Conservation (phyloP, 2,329 filamentous ascomycete genomes). For the Tricladium varicosporioides region DNA sequence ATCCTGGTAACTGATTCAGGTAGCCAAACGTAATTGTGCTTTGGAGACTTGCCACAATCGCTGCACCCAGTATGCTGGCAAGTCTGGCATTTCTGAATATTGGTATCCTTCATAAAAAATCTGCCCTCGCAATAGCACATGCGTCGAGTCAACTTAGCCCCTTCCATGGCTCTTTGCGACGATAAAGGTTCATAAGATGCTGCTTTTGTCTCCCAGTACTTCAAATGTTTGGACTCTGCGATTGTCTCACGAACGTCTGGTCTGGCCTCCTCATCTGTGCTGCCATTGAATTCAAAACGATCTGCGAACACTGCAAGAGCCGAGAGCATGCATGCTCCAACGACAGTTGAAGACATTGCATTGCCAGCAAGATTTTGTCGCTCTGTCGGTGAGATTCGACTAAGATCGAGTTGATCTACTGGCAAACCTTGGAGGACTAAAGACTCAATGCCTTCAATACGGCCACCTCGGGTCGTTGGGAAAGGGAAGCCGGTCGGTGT, state of each 20-base stretch:
- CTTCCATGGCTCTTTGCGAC: constrained; percentile 12
- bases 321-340: constrained; percentile 60
- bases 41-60: constrained; percentile 52
- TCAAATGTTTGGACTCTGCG: not conserved
- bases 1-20: not conserved
- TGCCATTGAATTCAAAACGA: constrained; percentile 3
- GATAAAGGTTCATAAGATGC: constrained; percentile 13
- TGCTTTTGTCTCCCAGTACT: not conserved
- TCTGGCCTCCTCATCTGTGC: not conserved
- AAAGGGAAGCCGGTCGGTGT: constrained; percentile 65
- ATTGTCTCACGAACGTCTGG: not conserved
- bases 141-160: constrained; percentile 37
- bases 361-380: constrained; percentile 74
- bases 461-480: constrained; percentile 57
- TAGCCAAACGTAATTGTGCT: constrained; percentile 32
- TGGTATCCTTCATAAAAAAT: constrained; percentile 35
- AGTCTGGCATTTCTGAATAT: constrained; percentile 45
- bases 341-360: constrained; percentile 74
- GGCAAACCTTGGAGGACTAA: constrained; percentile 69
- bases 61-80: constrained; percentile 56
- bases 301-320: constrained; percentile 45
- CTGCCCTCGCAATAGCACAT: constrained; percentile 59
- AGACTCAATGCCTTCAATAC: constrained; percentile 60
- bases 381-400: constrained; percentile 57
- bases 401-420: constrained; percentile 59